These are phyloP conservation scores for Lyophyllum semitale DNA, from an alignment of 768 basidiomycete genomes.

Conservation along the genomic window DNA sequence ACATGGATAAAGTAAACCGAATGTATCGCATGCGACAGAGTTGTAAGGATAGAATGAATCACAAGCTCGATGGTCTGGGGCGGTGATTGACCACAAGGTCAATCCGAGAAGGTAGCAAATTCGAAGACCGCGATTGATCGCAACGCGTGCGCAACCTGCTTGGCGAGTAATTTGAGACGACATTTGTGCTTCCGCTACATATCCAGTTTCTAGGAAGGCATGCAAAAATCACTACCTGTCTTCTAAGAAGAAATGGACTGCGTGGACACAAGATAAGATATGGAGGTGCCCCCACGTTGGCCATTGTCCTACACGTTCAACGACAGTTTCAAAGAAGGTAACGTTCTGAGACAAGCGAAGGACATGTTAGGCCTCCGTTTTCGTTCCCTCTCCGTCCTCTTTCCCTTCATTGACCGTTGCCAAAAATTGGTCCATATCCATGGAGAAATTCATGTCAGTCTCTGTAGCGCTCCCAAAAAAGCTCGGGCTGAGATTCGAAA, in stretches of 20 bases:
- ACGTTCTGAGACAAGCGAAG: neutral
- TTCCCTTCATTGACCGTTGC: slow-evolving; percentile 34
- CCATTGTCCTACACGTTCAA: no score
- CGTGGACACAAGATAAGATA: neutral
- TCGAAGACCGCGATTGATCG: neutral
- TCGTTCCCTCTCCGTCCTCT: slow-evolving; percentile 11
- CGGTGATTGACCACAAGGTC: slow-evolving; percentile 9
- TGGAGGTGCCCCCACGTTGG: neutral
- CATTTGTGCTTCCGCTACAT: neutral
- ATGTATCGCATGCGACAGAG: neutral
- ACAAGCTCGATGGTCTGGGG: neutral
- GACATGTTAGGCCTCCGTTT: neutral
- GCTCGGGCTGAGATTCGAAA: slow-evolving; percentile 42
- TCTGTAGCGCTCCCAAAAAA: slow-evolving; percentile 41
- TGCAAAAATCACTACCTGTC: neutral
- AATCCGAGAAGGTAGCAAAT: neutral
- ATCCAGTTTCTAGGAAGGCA: neutral
- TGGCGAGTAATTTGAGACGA: no score
- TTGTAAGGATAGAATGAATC: neutral
- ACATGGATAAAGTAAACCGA: neutral
- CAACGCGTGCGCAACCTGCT: neutral
- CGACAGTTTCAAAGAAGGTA: no score
- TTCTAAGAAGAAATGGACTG: neutral
- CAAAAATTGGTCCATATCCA: slow-evolving; percentile 59
- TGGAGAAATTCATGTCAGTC: slow-evolving; percentile 45